phyloP scores from a whole-genome alignment of 805 yeast genomes.

The Debaryomyces prosopidis region DNA sequence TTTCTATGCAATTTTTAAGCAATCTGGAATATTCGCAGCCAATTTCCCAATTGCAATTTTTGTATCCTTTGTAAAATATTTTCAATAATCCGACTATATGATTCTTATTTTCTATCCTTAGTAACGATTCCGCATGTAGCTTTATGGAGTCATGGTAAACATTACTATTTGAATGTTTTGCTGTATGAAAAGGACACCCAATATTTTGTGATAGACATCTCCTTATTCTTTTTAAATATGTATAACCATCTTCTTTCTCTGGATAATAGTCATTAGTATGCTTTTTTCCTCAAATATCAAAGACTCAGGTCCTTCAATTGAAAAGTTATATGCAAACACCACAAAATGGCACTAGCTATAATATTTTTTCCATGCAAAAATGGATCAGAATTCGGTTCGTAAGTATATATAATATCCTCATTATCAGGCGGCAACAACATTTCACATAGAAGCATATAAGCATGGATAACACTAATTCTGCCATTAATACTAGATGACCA shows the following conservation, averaged over 20 bases:
- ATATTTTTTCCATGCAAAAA: constrained; percentile 39
- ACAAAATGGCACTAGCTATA: constrained; percentile 41
- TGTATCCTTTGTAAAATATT: constrained; percentile 36
- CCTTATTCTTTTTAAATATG: constrained; percentile 51
- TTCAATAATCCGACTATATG: constrained; percentile 57
- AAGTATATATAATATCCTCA: constrained; percentile 43
- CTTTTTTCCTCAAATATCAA: constrained; percentile 21
- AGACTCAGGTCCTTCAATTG: constrained; percentile 48
- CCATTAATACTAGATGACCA: constrained; percentile 54
- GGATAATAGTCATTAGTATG: constrained; percentile 14
- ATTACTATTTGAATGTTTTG: constrained; percentile 17
- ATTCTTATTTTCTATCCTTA: constrained; percentile 42
- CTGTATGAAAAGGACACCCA: constrained; percentile 19
- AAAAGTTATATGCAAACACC: constrained; percentile 54
- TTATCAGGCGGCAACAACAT: constrained; percentile 59
- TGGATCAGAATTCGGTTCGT: constrained; percentile 54
- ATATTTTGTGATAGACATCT: constrained; percentile 35
- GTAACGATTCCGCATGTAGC: constrained; percentile 41
- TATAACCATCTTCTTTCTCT: constrained; percentile 50
- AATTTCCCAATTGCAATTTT: constrained; percentile 52
- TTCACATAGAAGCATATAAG: constrained; percentile 61
- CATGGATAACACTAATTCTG: constrained; percentile 56
- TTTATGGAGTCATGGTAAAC: constrained; percentile 44
- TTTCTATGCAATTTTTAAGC: constrained; percentile 52
- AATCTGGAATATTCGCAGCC: constrained; percentile 57